phyloP scores from a whole-genome alignment of 2,329 filamentous ascomycete species.

The Corinectria fuckeliana region DNA sequence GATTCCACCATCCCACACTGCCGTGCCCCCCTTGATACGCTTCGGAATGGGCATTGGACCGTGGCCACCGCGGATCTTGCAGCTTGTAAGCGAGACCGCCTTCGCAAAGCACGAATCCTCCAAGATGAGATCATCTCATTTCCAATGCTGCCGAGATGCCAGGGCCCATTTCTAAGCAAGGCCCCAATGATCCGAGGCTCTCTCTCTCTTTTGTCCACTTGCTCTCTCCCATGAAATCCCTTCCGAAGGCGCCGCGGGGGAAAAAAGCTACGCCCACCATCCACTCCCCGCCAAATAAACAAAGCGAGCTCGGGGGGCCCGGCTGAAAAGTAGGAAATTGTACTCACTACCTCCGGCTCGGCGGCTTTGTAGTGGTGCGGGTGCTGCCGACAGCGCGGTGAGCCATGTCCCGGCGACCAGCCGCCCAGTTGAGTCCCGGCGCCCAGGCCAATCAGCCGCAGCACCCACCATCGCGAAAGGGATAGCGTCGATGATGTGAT shows the following conservation, averaged over 20 bases:
- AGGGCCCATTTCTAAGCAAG: conserved; percentile 22
- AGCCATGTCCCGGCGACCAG: conserved; percentile 34
- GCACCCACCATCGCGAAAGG: conserved; percentile 52
- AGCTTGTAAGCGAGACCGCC: conserved; percentile 8
- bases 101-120: conserved; percentile 9
- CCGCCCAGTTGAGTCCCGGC: conserved; percentile 29
- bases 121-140: conserved; percentile 26
- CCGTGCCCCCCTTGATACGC: background rate
- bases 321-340: conserved; percentile 11
- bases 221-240: conserved; percentile 1
- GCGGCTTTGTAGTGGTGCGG: conserved; percentile 31
- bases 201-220: conserved; percentile 1
- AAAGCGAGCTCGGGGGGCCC: background rate
- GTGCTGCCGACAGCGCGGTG: conserved; percentile 32
- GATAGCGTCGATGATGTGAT: conserved; percentile 62
- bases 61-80: conserved; percentile 12
- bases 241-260: background rate
- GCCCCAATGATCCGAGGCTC: background rate
- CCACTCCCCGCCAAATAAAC: conserved; percentile 6
- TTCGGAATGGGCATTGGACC: background rate
- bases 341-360: conserved; percentile 37
- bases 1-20: background rate
- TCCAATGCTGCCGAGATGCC: conserved; percentile 7
- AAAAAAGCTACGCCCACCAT: conserved; percentile 2
- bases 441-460: conserved; percentile 45